Percentiles rank a stretch among this genome's conserved stretches.
These are phyloP conservation scores for Reticulascus tulasneorum DNA, from an alignment of 2,329 filamentous ascomycete genomes.

Conservation along the genomic window DNA sequence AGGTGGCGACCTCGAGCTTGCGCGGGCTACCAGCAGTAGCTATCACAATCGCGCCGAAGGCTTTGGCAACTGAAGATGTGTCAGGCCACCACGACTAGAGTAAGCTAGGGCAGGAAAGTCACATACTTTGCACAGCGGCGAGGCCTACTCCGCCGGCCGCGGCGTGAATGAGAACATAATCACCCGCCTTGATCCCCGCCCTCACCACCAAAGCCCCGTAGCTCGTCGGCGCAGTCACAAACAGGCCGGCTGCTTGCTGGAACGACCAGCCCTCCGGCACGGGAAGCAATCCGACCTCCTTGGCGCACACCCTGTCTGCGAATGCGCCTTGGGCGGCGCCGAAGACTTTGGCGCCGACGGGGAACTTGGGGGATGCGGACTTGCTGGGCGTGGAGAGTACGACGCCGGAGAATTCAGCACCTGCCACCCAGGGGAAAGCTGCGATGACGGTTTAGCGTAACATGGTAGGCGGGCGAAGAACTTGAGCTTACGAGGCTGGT, in stretches of 20 bases:
- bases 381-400: slow-evolving; percentile 63
- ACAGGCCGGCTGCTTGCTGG: slow-evolving; percentile 80
- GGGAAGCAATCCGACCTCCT: slow-evolving; percentile 64
- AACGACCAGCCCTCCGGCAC: slow-evolving; percentile 80
- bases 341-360: slow-evolving; percentile 78
- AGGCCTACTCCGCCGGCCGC: slow-evolving; percentile 89
- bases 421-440: slow-evolving; percentile 82
- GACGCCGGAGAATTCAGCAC: slow-evolving; percentile 80
- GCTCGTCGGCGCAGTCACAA: slow-evolving; percentile 86
- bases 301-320: slow-evolving; percentile 67
- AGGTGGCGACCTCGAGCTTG: slow-evolving; percentile 74
- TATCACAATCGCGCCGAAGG: slow-evolving; percentile 85
- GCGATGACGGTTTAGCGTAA: background rate
- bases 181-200: slow-evolving; percentile 72
- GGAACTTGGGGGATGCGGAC: slow-evolving; percentile 55
- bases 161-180: slow-evolving; percentile 86
- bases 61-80: slow-evolving; percentile 65
- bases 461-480: background rate
- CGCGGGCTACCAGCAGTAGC: slow-evolving; percentile 79
- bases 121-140: slow-evolving; percentile 73
- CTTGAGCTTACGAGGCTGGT: slow-evolving; percentile 68
- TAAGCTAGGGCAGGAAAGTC: background rate
- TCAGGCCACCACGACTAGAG: too few relatives aligned
- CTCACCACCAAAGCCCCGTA: slow-evolving; percentile 79
- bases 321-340: slow-evolving; percentile 84